These are phyloP conservation scores for Hemisphaericaspora lyxosophila DNA, from an alignment of 1,139 yeast genomes.

Conservation along the genomic window DNA sequence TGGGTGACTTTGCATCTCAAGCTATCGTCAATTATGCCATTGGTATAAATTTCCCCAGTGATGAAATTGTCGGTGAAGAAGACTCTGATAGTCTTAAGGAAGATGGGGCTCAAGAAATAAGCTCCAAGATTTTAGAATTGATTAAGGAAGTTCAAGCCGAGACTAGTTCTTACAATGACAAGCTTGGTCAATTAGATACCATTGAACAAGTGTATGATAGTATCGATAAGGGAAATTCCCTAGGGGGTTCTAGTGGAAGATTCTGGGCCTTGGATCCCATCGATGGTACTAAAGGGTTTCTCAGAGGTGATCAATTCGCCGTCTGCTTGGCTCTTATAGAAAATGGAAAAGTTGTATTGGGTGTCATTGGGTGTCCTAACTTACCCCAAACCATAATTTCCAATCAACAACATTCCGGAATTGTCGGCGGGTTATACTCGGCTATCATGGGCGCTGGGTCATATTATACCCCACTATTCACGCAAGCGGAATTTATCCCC, in stretches of 20 bases:
- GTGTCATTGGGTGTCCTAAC: constrained; percentile 97
- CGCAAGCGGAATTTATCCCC: constrained; percentile 29
- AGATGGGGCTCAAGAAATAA: constrained; percentile 32
- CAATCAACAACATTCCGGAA: constrained; percentile 37
- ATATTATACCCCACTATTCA: constrained; percentile 50
- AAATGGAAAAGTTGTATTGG: constrained; percentile 80
- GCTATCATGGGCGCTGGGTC: constrained; percentile 79
- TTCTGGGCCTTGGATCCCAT: constrained; percentile 98
- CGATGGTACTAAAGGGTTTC: constrained; percentile 96
- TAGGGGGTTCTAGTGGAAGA: constrained; percentile 77
- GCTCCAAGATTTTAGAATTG: constrained; percentile 44
- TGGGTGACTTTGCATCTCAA: constrained; percentile 96
- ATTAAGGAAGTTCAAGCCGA: constrained; percentile 45
- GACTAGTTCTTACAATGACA: constrained; percentile 22
- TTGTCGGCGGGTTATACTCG: constrained; percentile 68
- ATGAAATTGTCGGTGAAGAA: constrained; percentile 93
- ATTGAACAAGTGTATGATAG: constrained; percentile 56
- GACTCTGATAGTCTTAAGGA: constrained; percentile 66
- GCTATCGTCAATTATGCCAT: constrained; percentile 88
- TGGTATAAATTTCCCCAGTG: constrained; percentile 73
- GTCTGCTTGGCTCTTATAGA: constrained; percentile 89
- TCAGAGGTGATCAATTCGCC: constrained; percentile 95
- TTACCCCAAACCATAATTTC: constrained; percentile 53
- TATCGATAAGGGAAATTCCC: constrained; percentile 75
- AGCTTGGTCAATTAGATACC: constrained; percentile 44